Evolutionary conservation across 306 rosid genomes (phyloP).

Genomic region (Dicorynia guianensis): DNA sequence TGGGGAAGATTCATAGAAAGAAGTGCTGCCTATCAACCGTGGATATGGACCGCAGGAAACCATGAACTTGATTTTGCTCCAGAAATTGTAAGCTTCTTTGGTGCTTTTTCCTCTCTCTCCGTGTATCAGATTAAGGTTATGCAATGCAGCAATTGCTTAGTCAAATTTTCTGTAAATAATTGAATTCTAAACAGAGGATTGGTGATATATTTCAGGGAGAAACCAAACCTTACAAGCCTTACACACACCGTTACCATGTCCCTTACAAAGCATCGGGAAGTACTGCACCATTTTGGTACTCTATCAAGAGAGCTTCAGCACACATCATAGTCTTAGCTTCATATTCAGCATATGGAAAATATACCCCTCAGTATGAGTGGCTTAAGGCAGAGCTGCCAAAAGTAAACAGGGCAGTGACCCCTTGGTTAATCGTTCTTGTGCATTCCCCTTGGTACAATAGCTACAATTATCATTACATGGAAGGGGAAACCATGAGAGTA

Average conservation of each 20-base stretch:
- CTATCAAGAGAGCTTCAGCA: constrained; percentile 87
- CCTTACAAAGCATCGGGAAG: constrained; percentile 69
- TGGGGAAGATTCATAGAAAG: constrained; percentile 92
- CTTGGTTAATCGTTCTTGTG: constrained; percentile 87
- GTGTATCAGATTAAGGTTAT: too few species aligned
- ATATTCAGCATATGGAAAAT: constrained; percentile 83
- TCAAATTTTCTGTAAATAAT: too few species aligned
- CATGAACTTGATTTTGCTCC: constrained; percentile 86
- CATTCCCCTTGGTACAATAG: constrained; percentile 83
- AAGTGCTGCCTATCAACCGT: constrained; percentile 91
- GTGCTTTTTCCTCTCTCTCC: too few species aligned
- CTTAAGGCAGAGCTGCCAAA: constrained; percentile 68
- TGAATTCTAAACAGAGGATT: not conserved
- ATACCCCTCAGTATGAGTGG: constrained; percentile 88
- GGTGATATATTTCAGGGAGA: constrained; percentile 62
- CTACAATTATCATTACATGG: constrained; percentile 81
- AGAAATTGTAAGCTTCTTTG: constrained; percentile 62
- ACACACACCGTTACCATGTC: constrained; percentile 57
- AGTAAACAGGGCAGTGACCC: constrained; percentile 83
- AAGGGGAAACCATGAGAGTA: constrained; percentile 94
- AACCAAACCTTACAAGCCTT: constrained; percentile 73
- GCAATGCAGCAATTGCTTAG: too few species aligned
- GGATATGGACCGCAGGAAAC: constrained; percentile 97
- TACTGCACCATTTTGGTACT: constrained; percentile 81
- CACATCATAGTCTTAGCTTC: constrained; percentile 81